phyloP scores from a whole-genome alignment of 495 filamentous ascomycete species.

The Niebla homalea region DNA sequence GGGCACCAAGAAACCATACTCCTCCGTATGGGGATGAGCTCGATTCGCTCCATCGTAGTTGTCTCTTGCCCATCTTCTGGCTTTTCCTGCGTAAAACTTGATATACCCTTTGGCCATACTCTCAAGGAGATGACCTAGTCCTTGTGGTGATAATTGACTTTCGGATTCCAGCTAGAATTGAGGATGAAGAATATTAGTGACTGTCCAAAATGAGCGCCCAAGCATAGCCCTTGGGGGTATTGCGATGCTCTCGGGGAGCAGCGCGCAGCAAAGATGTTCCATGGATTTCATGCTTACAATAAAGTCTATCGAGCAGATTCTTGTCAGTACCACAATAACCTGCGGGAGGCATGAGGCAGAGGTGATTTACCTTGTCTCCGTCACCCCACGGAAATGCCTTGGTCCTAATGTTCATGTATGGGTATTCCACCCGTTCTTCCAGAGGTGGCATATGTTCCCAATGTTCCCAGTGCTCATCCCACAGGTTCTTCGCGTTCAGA shows the following conservation, averaged over 20 bases:
- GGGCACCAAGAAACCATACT: not conserved
- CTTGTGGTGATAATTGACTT: slow-evolving; percentile 93
- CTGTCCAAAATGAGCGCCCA: not conserved
- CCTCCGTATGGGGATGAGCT: no score
- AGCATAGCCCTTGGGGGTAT: not conserved
- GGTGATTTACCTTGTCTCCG: slow-evolving; percentile 68
- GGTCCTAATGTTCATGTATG: slow-evolving; percentile 83
- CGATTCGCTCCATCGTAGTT: no score
- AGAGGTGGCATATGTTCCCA: slow-evolving; percentile 73
- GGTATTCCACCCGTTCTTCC: slow-evolving; percentile 79
- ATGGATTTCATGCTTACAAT: slow-evolving; percentile 43
- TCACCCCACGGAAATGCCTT: slow-evolving; percentile 89
- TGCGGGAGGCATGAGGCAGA: not conserved
- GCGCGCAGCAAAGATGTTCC: not conserved
- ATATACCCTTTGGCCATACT: no score
- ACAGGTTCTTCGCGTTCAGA: slow-evolving; percentile 75
- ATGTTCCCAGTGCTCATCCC: slow-evolving; percentile 94
- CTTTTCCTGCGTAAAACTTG: no score
- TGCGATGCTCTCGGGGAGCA: not conserved
- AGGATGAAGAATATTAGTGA: not conserved
- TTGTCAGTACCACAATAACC: not conserved
- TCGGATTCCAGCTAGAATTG: slow-evolving; percentile 69
- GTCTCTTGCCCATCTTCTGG: no score
- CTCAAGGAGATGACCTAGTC: slow-evolving; percentile 23
- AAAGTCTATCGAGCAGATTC: slow-evolving; percentile 30